Conservation (phyloP, 305 asterid species). For the Fraxinus dipetala region DNA sequence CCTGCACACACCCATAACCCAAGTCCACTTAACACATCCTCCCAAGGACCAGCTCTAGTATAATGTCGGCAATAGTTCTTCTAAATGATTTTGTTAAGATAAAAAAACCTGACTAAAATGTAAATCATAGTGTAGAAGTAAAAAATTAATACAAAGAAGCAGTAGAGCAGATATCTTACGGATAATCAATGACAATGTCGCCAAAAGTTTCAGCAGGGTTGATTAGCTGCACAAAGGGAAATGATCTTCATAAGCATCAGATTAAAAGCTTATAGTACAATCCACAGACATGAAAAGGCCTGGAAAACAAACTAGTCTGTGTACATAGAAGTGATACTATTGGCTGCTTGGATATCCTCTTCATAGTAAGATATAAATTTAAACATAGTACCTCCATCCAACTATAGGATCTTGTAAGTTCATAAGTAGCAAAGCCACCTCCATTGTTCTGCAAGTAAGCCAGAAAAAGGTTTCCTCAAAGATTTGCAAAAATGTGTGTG, state of each 20-base stretch:
- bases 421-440: constrained; percentile 94
- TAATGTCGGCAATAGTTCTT: constrained; percentile 7
- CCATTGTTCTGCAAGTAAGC: constrained; percentile 52
- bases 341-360: background rate
- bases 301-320: constrained; percentile 11
- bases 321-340: constrained; percentile 1
- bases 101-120: background rate
- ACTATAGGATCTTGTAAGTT: constrained; percentile 90
- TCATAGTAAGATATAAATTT: constrained; percentile 8
- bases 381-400: constrained; percentile 82
- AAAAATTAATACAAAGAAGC: constrained; percentile 23
- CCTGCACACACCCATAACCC: background rate
- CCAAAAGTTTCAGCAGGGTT: constrained; percentile 99
- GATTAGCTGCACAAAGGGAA: constrained; percentile 59
- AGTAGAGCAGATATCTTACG: constrained; percentile 58
- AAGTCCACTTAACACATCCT: background rate
- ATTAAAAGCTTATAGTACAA: constrained; percentile 15
- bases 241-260: constrained; percentile 11
- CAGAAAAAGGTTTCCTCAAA: constrained; percentile 27
- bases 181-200: constrained; percentile 94
- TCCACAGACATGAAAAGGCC: constrained; percentile 5
- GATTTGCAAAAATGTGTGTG: constrained; percentile 8
- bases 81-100: background rate
- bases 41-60: background rate
- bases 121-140: background rate